phyloP scores from a whole-genome alignment of 164 flowering plant species.

The Kalanchoe fedtschenkoi region DNA sequence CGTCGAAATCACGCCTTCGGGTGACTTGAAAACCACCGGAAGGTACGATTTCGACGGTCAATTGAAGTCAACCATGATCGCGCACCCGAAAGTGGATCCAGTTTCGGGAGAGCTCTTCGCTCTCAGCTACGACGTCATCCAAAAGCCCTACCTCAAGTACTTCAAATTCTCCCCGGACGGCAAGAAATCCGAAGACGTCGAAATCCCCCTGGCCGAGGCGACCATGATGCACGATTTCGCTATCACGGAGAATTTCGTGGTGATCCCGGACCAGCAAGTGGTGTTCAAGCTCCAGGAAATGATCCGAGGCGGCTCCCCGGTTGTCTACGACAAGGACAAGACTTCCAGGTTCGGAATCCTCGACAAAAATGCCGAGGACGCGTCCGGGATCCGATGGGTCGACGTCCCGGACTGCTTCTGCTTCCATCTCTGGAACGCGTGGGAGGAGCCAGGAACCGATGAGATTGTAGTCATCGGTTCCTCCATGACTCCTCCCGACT shows the following conservation, averaged over 20 bases:
- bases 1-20: constrained; percentile 2
- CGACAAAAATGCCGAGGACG: neutral
- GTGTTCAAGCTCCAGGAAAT: constrained; percentile 9
- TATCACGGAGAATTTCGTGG: constrained; percentile 8
- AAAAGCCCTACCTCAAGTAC: constrained; percentile 7
- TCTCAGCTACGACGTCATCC: constrained; percentile 5
- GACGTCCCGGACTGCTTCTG: constrained; percentile 2
- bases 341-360: neutral
- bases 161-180: constrained; percentile 1
- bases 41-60: constrained; percentile 1
- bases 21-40: neutral
- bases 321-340: constrained; percentile 4
- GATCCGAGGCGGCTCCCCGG: constrained; percentile 4
- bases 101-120: constrained; percentile 8
- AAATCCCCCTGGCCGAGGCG: constrained; percentile 2
- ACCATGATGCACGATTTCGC: constrained; percentile 8
- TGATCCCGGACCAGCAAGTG: constrained; percentile 4
- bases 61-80: neutral
- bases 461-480: constrained; percentile 3
- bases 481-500: constrained; percentile 2
- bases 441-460: constrained; percentile 1
- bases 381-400: neutral
- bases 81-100: constrained; percentile 8
- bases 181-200: constrained; percentile 4
- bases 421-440: constrained; percentile 1